phyloP scores from a whole-genome alignment of 495 filamentous ascomycete species.

The Xylaria scruposa region DNA sequence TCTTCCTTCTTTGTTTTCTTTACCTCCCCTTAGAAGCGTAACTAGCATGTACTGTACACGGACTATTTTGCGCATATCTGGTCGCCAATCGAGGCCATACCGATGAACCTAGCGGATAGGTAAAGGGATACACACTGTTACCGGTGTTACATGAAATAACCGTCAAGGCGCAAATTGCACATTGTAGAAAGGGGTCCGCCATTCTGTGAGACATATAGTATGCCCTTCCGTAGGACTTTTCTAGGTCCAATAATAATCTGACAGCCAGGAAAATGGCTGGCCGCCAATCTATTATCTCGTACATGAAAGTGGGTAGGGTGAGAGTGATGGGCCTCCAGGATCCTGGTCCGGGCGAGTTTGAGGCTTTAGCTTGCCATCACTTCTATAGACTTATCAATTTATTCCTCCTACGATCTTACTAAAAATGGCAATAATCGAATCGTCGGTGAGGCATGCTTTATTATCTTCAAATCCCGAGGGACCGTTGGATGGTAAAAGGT shows the following conservation, averaged over 20 bases:
- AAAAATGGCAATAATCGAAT: conserved; percentile 1
- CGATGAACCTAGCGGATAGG: background rate
- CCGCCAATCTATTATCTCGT: background rate
- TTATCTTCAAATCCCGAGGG: conserved; percentile 21
- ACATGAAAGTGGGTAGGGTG: conserved; percentile 16
- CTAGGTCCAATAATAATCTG: background rate
- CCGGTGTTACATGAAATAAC: background rate
- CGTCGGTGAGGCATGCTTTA: background rate
- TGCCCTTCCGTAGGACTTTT: background rate
- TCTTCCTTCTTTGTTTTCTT: background rate
- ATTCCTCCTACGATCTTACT: conserved; percentile 13
- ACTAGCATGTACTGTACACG: background rate
- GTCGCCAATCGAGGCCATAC: background rate
- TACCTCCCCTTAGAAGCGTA: background rate
- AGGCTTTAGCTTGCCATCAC: background rate
- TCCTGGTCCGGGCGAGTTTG: background rate
- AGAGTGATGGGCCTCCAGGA: background rate
- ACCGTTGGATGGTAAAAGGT: background rate
- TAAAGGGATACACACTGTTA: background rate
- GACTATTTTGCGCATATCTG: background rate
- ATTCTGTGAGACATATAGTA: too few relatives aligned
- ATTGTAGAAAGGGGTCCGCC: background rate
- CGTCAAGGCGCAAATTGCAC: background rate
- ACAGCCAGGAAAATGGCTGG: background rate
- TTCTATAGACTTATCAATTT: background rate